phyloP scores from a whole-genome alignment of 139 green algal genomes.

The Auxenochlorella pyrenoidosa region DNA sequence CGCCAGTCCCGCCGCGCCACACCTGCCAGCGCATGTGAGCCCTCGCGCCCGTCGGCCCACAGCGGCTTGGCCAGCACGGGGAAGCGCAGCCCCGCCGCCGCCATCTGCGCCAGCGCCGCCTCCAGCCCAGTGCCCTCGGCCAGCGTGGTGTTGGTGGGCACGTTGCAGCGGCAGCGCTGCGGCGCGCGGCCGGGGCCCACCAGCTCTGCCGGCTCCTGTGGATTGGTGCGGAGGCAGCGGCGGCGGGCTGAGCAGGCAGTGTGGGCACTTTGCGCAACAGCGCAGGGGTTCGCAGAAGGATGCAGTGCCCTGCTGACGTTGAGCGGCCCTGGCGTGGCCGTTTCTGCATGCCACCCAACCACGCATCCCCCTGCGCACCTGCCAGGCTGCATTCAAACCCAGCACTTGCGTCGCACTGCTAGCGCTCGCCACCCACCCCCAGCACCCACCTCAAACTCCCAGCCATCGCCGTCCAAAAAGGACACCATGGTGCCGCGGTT shows the following conservation, averaged over 20 bases:
- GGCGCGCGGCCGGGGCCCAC: not conserved
- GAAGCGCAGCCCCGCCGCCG: constrained; percentile 49
- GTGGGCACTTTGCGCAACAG: too few relatives aligned
- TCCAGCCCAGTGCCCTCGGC: constrained; percentile 28
- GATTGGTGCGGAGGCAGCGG: too few relatives aligned
- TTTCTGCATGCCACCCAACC: not conserved
- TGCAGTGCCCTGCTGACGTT: too few relatives aligned
- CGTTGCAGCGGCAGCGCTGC: constrained; percentile 18
- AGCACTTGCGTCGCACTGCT: not conserved
- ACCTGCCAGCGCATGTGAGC: constrained; percentile 76
- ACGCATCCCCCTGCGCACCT: not conserved
- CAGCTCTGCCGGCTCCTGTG: constrained; percentile 8
- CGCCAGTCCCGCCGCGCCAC: constrained; percentile 12
- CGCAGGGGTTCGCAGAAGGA: too few relatives aligned
- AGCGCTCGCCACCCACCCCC: not conserved
- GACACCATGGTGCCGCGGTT: constrained; percentile 49
- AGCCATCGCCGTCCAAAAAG: constrained; percentile 45
- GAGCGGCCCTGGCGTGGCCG: too few relatives aligned
- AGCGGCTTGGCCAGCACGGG: constrained; percentile 87
- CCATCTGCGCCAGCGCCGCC: constrained; percentile 42
- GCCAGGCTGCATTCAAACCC: not conserved
- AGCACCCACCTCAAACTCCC: constrained; percentile 34
- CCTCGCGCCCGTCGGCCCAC: constrained; percentile 82
- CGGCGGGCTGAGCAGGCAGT: too few relatives aligned
- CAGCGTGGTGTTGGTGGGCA: constrained; percentile 24